Evolutionary conservation across 306 rosid species (phyloP), one percentile per base, ranked within the genome.

Genomic region (Acacia melanoxylon): DNA sequence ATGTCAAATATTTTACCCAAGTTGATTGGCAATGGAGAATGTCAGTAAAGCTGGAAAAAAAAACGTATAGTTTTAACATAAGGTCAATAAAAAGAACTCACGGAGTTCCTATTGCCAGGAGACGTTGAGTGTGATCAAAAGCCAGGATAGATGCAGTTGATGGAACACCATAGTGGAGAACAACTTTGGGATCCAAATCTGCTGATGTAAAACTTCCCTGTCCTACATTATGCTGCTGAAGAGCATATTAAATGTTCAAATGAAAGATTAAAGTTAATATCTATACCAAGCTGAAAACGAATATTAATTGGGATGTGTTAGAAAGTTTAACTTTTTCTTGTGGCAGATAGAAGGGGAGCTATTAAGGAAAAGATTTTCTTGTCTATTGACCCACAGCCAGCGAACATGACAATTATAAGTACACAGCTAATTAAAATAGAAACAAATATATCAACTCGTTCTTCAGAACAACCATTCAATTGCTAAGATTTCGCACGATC

Each of bases 161-260:
- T n/a, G 98, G 98, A 80, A 94, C 83, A 81, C 98, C 98, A 58
- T 88, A 89, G 91, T 92, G 98, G 76, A 91, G 59, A 42, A 78
- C 79, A 79, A 94, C 84, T 14, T 88, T 89, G 27, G 91, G 92
- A 81, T 90, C 82, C 68, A 92, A 85, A 79, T 89, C 90, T 62
- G 49, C 58, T 27, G 84, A 27, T 31, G 78, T 78, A 78, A 82
- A 62, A 81, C 85, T 76, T 62, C 80, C 85, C 87, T 86, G 79
- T 45, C 3, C 75, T 45, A 8, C 90, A 65, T 84, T 78, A 70
- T 78, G 88, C 78, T 69, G 70, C 65, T 6, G 52, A 80, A 78
- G 41, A 74, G n/a, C 67, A 48, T 11, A 22, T 68, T 31, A 81
- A 81, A 85, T 13, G 41, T 49, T 65, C 74, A 81, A 77, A 58